A percentile compares a stretch with the other conserved stretches of the same genome.
phyloP scores from a whole-genome alignment of 805 yeast species.

The Huiozyma sinensis region DNA sequence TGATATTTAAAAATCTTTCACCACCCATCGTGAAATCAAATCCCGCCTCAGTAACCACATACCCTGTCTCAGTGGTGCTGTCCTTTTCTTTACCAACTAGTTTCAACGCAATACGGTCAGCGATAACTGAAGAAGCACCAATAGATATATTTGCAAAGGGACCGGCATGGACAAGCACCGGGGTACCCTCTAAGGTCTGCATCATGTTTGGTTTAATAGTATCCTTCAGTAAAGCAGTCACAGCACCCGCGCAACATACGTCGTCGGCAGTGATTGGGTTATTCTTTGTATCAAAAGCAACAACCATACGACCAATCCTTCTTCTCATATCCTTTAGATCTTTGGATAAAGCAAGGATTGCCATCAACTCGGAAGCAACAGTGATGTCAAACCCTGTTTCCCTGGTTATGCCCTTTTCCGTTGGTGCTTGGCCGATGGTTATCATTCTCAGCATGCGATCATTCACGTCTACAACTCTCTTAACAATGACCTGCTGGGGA shows the following conservation, averaged over 20 bases:
- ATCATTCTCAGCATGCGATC: conserved; percentile 85
- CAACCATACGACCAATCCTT: conserved; percentile 81
- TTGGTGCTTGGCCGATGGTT: conserved; percentile 84
- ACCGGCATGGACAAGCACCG: conserved; percentile 95
- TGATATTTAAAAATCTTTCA: conserved; percentile 90
- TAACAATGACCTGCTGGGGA: conserved; percentile 82
- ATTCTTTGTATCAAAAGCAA: conserved; percentile 67
- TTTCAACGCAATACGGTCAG: conserved; percentile 87
- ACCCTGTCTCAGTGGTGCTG: conserved; percentile 44
- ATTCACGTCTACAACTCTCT: conserved; percentile 88
- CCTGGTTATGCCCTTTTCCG: conserved; percentile 82
- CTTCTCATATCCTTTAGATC: conserved; percentile 74
- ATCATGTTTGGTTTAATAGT: conserved; percentile 93
- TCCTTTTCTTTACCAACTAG: conserved; percentile 56
- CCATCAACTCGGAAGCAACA: conserved; percentile 95
- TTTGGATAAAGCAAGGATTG: conserved; percentile 76
- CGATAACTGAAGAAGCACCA: conserved; percentile 91
- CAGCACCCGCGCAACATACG: conserved; percentile 90
- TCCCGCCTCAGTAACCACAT: conserved; percentile 95
- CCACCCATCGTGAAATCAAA: conserved; percentile 99
- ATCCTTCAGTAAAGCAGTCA: conserved; percentile 88
- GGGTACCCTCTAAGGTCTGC: conserved; percentile 97
- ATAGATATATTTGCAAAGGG: conserved; percentile 96
- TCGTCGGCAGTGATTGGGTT: conserved; percentile 90
- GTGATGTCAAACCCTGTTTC: conserved; percentile 91